phyloP scores from a whole-genome alignment of 2,329 filamentous ascomycete genomes.

The Scedosporium minutisporum region DNA sequence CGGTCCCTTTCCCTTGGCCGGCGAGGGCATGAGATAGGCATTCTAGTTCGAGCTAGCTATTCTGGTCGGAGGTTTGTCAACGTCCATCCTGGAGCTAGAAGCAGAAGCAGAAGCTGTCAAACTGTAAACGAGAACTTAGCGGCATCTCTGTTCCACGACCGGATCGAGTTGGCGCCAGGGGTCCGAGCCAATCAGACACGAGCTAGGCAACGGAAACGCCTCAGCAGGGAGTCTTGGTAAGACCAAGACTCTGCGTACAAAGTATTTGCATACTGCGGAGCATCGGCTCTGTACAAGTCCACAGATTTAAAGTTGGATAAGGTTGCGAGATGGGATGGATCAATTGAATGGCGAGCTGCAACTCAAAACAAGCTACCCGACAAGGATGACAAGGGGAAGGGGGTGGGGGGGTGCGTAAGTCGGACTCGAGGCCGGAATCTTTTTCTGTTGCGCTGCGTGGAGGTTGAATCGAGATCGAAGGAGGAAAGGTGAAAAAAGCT shows the following conservation, averaged over 20 bases:
- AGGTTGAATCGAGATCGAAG: neutral
- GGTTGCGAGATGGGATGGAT: constrained; percentile 1
- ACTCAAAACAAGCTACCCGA: neutral
- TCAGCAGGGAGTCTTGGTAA: neutral
- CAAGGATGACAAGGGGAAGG: neutral
- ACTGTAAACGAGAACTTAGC: neutral
- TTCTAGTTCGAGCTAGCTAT: too few species aligned
- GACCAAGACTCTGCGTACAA: neutral
- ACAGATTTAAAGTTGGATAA: neutral
- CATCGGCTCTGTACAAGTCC: too few species aligned
- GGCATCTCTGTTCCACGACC: neutral
- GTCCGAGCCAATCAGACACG: neutral
- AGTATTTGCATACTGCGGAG: too few species aligned
- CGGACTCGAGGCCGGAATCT: neutral
- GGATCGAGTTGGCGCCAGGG: constrained; percentile 5
- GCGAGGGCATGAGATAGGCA: neutral
- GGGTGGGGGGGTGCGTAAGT: neutral
- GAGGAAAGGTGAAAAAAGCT: neutral
- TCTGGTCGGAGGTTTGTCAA: too few species aligned
- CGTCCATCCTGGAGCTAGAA: neutral
- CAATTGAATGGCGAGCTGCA: neutral
- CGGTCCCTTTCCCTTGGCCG: neutral
- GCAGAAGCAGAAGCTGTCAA: neutral
- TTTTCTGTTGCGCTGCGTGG: neutral
- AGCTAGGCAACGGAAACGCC: too few species aligned